Evolutionary conservation across 805 yeast species (phyloP).

Genomic region (Yarrowia porcina): DNA sequence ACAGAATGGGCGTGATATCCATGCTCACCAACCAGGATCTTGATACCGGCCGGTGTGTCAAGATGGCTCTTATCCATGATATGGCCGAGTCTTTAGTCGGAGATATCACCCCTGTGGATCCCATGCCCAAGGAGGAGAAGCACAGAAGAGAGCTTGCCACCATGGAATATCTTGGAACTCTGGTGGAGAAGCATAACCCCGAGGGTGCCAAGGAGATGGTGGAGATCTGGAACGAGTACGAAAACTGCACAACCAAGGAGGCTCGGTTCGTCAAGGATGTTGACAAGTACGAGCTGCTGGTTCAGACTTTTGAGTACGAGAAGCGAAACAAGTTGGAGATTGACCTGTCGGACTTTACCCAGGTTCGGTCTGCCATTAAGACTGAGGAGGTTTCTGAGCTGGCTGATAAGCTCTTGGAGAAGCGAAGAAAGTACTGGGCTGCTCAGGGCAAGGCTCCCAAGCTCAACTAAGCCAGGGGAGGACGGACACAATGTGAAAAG

Average conservation of each 20-base stretch:
- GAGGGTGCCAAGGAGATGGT: slow-evolving; percentile 62
- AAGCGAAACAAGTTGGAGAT: slow-evolving; percentile 54
- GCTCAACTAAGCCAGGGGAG: neutral
- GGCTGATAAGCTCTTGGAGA: slow-evolving; percentile 54
- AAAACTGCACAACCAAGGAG: slow-evolving; percentile 73
- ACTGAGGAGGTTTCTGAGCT: slow-evolving; percentile 66
- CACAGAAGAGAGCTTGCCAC: slow-evolving; percentile 76
- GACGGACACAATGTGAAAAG: neutral
- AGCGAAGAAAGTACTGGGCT: slow-evolving; percentile 13
- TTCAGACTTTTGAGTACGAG: slow-evolving; percentile 60
- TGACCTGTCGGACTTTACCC: slow-evolving; percentile 67
- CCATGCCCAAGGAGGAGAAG: slow-evolving; percentile 72
- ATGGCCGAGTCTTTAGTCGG: slow-evolving; percentile 94
- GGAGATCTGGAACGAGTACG: slow-evolving; percentile 85
- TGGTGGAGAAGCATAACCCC: slow-evolving; percentile 63
- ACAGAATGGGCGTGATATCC: slow-evolving; percentile 81
- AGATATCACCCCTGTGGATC: slow-evolving; percentile 83
- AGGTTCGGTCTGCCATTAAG: slow-evolving; percentile 59
- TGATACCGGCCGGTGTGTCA: slow-evolving; percentile 57
- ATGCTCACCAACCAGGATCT: slow-evolving; percentile 51
- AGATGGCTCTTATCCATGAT: slow-evolving; percentile 88
- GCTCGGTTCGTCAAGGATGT: slow-evolving; percentile 90
- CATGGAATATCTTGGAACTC: slow-evolving; percentile 58
- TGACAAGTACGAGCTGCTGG: slow-evolving; percentile 82
- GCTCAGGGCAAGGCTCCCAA: slow-evolving; percentile 3